Percentiles rank a stretch among this genome's conserved stretches.
phyloP scores from a whole-genome alignment of 768 basidiomycete genomes.

The Coprinellus micaceus region DNA sequence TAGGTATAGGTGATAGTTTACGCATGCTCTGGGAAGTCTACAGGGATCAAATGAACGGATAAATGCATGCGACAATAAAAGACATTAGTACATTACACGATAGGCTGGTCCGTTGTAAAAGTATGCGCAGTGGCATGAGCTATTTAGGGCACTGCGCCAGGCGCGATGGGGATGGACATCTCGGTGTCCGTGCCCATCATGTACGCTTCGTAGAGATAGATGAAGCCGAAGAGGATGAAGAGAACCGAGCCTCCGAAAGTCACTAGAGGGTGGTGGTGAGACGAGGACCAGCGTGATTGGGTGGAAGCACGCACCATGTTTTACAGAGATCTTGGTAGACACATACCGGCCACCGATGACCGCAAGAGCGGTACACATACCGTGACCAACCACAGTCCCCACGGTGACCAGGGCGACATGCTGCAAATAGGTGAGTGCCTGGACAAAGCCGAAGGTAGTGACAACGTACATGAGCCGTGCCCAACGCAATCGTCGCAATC shows the following conservation, averaged over 20 bases:
- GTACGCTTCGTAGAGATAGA: constrained; percentile 71
- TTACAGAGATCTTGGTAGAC: constrained; percentile 92
- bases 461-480: constrained; percentile 80
- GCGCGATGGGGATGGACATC: not conserved
- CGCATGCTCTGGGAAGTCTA: no score
- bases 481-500: constrained; percentile 93
- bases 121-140: not conserved
- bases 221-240: constrained; percentile 78
- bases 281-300: not conserved
- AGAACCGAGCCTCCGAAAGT: constrained; percentile 78
- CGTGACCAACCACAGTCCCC: constrained; percentile 88
- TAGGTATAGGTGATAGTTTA: no score
- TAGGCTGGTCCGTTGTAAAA: not conserved
- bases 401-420: constrained; percentile 88
- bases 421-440: constrained; percentile 35
- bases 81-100: no score
- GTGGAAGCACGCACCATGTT: constrained; percentile 64
- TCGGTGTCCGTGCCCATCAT: constrained; percentile 24
- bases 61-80: no score
- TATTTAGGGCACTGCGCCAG: not conserved
- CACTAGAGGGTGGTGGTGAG: constrained; percentile 40
- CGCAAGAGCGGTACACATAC: constrained; percentile 81
- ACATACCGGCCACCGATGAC: constrained; percentile 92
- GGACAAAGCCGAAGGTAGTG: not conserved
- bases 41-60: no score